Base-by-base conservation (phyloP, 805 yeast genomes). In the Teunomyces stri region DNA sequence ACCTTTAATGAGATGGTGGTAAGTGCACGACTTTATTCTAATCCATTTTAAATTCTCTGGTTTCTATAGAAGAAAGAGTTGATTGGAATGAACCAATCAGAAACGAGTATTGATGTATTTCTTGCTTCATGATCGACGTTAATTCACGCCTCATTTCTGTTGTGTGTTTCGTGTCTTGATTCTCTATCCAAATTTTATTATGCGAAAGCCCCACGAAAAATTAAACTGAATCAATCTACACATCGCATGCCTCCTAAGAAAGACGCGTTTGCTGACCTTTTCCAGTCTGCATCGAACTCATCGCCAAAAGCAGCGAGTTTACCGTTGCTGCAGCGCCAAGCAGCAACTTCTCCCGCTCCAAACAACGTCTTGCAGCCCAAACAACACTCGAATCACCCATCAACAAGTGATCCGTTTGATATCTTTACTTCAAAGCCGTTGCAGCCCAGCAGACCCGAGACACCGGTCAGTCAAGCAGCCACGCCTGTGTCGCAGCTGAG, bases 211-310 rank as follows among this genome's bases (percentile, higher is more conserved):
- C 34, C 43, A 39, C 33, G 33, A 39, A 39, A 39, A 16, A 25
- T 28, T 18, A 18, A 25, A 39, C 11, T 33, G 15, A 27, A 7
- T 28, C 15, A 39, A 11, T 20, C 43, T 18, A 18, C 43, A 27
- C 15, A 28, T 20, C 13, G 29, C 6, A 50, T 50, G 53, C 59
- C 59, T 27, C 69, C 70, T 6, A 72, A 72, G 54, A 70, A 70
- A 51, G 78, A 72, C 59, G 76, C 72, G 5, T 72, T 72, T 60
- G 73, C 76, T 6, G 76, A 72, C 47, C 62, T 72, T 30, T 72
- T 72, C 50, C 71, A 57, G 51, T 39, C 59, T 7, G 49, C 61
- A 11, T 46, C 48, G 35, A 47, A 44, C 43, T 29, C 31, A 27
- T 7, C 42, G 43, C 25, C 47, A 4, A 29, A 40, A 47, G 18